Percentiles rank a stretch among this genome's conserved stretches.
Conservation (phyloP, 345 rosid species). For the Nasturtium officinale region DNA sequence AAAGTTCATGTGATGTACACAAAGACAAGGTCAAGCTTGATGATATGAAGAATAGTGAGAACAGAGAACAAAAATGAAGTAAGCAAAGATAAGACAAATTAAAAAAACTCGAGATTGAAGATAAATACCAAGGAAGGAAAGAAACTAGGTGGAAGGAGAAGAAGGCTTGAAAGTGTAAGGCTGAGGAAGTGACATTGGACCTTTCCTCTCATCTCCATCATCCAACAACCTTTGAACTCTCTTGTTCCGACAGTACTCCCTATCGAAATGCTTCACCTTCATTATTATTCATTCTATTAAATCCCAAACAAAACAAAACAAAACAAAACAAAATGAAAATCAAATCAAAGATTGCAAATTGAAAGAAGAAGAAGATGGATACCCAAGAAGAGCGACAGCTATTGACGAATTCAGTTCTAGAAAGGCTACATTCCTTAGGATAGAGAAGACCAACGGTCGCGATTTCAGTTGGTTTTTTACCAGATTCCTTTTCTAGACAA, state of each 20-base stretch:
- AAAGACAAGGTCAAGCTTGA: too few relatives aligned
- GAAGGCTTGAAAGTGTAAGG: slow-evolving; percentile 75
- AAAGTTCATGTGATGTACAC: neutral
- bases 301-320: neutral
- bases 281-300: neutral
- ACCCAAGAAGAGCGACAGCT: slow-evolving; percentile 85
- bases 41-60: neutral
- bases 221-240: slow-evolving; percentile 69
- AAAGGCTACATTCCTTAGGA: slow-evolving; percentile 63
- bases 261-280: slow-evolving; percentile 91
- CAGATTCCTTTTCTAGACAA: slow-evolving; percentile 70
- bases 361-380: neutral
- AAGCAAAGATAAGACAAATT: neutral
- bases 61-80: slow-evolving; percentile 1
- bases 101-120: neutral
- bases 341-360: neutral
- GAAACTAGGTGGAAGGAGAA: slow-evolving; percentile 37
- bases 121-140: slow-evolving; percentile 25
- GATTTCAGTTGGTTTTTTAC: slow-evolving; percentile 69
- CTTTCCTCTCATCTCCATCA: slow-evolving; percentile 67
- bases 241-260: slow-evolving; percentile 72
- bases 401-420: slow-evolving; percentile 56
- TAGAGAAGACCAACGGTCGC: slow-evolving; percentile 79
- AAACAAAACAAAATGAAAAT: neutral
- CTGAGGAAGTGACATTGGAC: slow-evolving; percentile 81